Evolutionary conservation across 352 stramenopile genomes (phyloP), one percentile per base, ranked within the genome.

Genomic region (Phytophthora pinifolia): DNA sequence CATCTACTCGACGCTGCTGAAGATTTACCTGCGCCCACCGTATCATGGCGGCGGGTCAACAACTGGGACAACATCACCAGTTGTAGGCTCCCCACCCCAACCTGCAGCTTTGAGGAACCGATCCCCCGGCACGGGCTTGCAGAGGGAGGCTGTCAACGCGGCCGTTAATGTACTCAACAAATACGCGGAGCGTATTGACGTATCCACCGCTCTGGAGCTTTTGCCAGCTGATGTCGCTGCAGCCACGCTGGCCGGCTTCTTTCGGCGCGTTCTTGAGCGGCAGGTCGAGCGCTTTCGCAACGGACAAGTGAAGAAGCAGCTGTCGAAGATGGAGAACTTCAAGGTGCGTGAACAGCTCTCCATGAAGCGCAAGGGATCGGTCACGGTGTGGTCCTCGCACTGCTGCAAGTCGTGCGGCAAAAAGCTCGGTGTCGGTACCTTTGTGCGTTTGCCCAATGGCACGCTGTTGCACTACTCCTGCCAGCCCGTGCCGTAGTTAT

Each of bases 241-340:
- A 4, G 50, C 70, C 5, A 64, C 74, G 10, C 62, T 94, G 22
- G 63, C 62, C n/a, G 45, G 46, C 0, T 92, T 92, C 42, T 88
- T 94, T 36, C 72, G 79, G 27, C 76, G 80, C 37, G 80, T 92
- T 2, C 49, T 94, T 32, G 84, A 94, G 57, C 70, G 70, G 3
- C 79, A 92, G 20, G 80, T 94, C 9, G 66, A 92, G 54, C 77
- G 78, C 13, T 77, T 71, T 38, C 84, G 82, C 54, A 91, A 90
- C 17, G 80, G 80, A 10, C 84, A 94, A 73, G 81, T 94, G 43
- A 88, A 88, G 67, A 90, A 81, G 46, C 84, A 94, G 20, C 67
- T 94, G 17, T 75, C 79, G n/a, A 94, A 94, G 65, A 94, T 94
- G 70, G 84, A 88, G 47, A 94, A 94, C 55, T 89, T 94, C 34